These are phyloP conservation scores for Picea abies DNA, from an alignment of 83 land plant species.

Conservation along the genomic window DNA sequence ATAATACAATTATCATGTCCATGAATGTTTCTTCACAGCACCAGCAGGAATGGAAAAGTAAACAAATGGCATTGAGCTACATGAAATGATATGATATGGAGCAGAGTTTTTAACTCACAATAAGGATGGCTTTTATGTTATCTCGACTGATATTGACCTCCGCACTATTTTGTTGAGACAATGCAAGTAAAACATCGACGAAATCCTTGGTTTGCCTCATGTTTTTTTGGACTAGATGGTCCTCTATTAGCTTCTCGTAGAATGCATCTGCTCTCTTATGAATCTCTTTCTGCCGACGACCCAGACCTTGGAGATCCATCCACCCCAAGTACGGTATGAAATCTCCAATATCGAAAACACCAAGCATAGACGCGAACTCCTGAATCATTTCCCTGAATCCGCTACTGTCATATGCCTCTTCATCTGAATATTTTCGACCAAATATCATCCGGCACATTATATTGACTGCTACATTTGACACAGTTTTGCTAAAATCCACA, in stretches of 20 bases:
- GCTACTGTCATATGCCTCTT: conserved; percentile 13
- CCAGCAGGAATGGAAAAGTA: too few species aligned
- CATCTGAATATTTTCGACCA: conserved; percentile 27
- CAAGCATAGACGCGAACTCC: conserved; percentile 25
- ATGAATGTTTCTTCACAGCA: too few species aligned
- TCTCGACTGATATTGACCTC: conserved; percentile 24
- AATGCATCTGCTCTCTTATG: conserved; percentile 21
- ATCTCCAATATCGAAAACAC: conserved; percentile 27
- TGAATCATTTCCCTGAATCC: not conserved
- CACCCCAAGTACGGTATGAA: conserved; percentile 3
- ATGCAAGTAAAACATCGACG: conserved; percentile 18
- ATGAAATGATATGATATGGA: too few species aligned
- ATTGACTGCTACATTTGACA: conserved; percentile 15
- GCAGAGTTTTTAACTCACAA: not conserved
- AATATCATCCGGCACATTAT: conserved; percentile 37
- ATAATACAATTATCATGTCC: too few species aligned
- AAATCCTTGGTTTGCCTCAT: not conserved
- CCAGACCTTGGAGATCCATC: conserved; percentile 35
- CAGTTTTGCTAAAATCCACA: too few species aligned
- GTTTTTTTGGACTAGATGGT: conserved; percentile 11
- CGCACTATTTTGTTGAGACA: conserved; percentile 7
- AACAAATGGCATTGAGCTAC: too few species aligned
- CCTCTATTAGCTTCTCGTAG: conserved; percentile 37
- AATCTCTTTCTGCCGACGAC: conserved; percentile 20
- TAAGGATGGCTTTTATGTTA: conserved; percentile 24